These are phyloP conservation scores for Lagenidium sp. DNA, from an alignment of 352 stramenopile genomes.

Conservation along the genomic window DNA sequence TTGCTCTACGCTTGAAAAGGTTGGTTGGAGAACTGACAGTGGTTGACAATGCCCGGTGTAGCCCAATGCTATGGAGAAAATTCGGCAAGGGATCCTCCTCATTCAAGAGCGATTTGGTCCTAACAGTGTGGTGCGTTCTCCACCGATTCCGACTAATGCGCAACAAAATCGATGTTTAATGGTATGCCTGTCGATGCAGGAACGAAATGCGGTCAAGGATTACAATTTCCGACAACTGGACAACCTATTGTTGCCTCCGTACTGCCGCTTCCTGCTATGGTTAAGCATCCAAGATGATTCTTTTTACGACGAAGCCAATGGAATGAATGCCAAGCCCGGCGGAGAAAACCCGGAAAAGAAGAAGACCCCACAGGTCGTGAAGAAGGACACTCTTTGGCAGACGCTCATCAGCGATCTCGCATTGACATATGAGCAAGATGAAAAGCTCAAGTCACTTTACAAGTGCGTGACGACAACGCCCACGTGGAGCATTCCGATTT, in stretches of 20 bases:
- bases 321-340: conserved; percentile 26
- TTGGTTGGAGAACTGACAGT: no score
- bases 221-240: conserved; percentile 88
- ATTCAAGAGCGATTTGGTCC: conserved; percentile 79
- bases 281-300: conserved; percentile 80
- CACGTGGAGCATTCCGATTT: no score
- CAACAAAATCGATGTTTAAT: no score
- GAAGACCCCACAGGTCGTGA: conserved; percentile 47
- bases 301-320: conserved; percentile 73
- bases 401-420: conserved; percentile 67
- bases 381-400: conserved; percentile 81
- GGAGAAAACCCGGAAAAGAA: conserved; percentile 54
- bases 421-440: conserved; percentile 85
- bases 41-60: no score
- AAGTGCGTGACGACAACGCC: conserved; percentile 65
- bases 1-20: no score
- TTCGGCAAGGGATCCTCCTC: conserved; percentile 66
- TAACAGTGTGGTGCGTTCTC: conserved; percentile 55
- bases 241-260: conserved; percentile 78
- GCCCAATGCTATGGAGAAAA: conserved; percentile 48
- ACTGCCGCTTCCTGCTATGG: conserved; percentile 85
- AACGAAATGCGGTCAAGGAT: conserved; percentile 80
- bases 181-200: conserved; percentile 26
- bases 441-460: conserved; percentile 85
- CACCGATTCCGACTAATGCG: no score